A percentile compares a stretch with the other conserved stretches of the same genome.
phyloP scores from a whole-genome alignment of 495 filamentous ascomycete species.

The Neurospora sp. region DNA sequence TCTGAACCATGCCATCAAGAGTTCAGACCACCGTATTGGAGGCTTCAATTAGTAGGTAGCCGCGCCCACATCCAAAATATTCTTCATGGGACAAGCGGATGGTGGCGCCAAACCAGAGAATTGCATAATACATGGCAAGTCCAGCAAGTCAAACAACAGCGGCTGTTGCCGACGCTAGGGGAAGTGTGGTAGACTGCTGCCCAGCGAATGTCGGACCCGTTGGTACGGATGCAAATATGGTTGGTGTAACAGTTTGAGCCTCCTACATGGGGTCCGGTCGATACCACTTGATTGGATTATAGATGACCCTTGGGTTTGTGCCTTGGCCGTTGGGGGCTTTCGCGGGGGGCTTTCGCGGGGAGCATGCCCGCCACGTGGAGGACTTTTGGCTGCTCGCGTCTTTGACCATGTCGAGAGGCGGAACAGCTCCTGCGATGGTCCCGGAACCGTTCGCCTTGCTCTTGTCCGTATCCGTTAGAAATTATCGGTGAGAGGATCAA shows the following conservation, averaged over 20 bases:
- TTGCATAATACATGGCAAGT: background rate
- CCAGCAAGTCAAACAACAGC: background rate
- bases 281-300: background rate
- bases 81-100: background rate
- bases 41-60: background rate
- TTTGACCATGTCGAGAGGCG: background rate
- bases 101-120: background rate
- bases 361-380: background rate
- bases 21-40: background rate
- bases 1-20: background rate
- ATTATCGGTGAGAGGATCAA: background rate
- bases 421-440: background rate
- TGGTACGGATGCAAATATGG: background rate
- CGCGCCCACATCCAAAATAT: background rate
- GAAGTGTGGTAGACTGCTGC: background rate
- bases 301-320: background rate
- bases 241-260: background rate
- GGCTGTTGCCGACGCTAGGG: background rate
- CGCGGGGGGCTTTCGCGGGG: background rate
- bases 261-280: background rate
- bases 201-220: background rate
- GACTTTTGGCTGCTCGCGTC: background rate
- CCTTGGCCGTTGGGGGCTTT: background rate
- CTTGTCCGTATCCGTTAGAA: background rate
- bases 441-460: background rate